A percentile compares a stretch with the other conserved stretches of the same genome.
phyloP scores from a whole-genome alignment of 83 land plant genomes.

The Diphasiastrum complanatum region DNA sequence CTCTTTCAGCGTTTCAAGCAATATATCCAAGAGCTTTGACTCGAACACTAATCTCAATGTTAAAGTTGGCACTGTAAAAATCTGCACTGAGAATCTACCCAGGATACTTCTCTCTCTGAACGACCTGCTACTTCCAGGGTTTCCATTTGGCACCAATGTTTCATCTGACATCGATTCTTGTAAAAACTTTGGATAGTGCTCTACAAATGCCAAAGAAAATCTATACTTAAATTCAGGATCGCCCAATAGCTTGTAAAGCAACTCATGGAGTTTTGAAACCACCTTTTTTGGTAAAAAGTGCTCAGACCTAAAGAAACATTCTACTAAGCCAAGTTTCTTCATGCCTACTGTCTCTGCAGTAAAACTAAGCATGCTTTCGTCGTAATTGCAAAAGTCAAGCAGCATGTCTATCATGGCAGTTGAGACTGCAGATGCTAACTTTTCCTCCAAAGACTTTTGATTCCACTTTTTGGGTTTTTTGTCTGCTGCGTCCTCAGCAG shows the following conservation, averaged over 20 bases:
- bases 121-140: slow-evolving; percentile 10
- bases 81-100: slow-evolving; percentile 82
- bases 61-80: slow-evolving; percentile 87
- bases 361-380: slow-evolving; percentile 77
- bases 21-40: slow-evolving; percentile 50
- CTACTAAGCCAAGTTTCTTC: slow-evolving; percentile 42
- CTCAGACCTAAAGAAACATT: slow-evolving; percentile 61
- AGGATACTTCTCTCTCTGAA: slow-evolving; percentile 43
- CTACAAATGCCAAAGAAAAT: slow-evolving; percentile 63
- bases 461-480: slow-evolving; percentile 31
- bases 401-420: slow-evolving; percentile 58
- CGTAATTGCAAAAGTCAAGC: slow-evolving; percentile 55
- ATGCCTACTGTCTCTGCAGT: slow-evolving; percentile 40
- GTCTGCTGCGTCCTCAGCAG: slow-evolving; percentile 26
- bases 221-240: slow-evolving; percentile 81
- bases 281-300: slow-evolving; percentile 41
- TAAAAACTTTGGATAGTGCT: slow-evolving; percentile 50
- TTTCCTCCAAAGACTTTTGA: slow-evolving; percentile 14
- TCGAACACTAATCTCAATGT: slow-evolving; percentile 72
- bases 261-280: slow-evolving; percentile 58
- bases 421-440: slow-evolving; percentile 47
- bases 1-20: slow-evolving; percentile 59
- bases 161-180: slow-evolving; percentile 41
- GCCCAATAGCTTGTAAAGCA: slow-evolving; percentile 76
- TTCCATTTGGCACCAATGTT: slow-evolving; percentile 1